phyloP scores from a whole-genome alignment of 2,329 filamentous ascomycete species.

The Trichoderma asperellum region DNA sequence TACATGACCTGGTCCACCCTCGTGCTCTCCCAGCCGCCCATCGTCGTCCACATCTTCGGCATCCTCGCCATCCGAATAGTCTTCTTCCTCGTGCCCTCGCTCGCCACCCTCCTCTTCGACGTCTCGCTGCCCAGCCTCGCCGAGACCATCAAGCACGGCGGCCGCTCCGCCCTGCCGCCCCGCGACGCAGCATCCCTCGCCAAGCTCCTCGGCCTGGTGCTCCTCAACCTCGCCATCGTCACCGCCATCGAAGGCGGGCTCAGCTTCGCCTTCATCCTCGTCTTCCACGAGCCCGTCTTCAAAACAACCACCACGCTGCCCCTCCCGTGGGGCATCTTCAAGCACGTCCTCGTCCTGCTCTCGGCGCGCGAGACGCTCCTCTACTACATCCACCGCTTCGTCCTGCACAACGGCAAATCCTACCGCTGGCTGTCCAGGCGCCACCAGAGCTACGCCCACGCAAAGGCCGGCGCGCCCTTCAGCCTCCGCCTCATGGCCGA shows the following conservation, averaged over 20 bases:
- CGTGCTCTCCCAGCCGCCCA: constrained; percentile 73
- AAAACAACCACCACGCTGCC: constrained; percentile 54
- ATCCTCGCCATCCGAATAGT: constrained; percentile 68
- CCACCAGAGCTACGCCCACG: constrained; percentile 55
- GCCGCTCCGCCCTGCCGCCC: constrained; percentile 53
- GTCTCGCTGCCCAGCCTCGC: constrained; percentile 69
- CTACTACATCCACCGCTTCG: constrained; percentile 74
- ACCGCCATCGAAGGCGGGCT: constrained; percentile 50
- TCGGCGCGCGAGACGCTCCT: constrained; percentile 61
- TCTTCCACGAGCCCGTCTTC: constrained; percentile 50
- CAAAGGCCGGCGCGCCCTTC: constrained; percentile 59
- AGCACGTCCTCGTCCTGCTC: constrained; percentile 52
- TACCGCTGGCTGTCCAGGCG: constrained; percentile 43
- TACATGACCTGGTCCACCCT: constrained; percentile 89
- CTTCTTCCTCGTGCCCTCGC: constrained; percentile 74
- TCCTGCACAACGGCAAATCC: constrained; percentile 61
- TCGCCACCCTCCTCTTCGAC: constrained; percentile 75
- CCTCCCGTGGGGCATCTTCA: constrained; percentile 57
- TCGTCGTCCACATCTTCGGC: constrained; percentile 75
- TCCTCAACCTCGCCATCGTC: constrained; percentile 52
- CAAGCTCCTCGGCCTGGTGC: constrained; percentile 47
- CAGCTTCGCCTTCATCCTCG: constrained; percentile 43
- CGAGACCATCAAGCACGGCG: constrained; percentile 70
- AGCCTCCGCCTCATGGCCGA: constrained; percentile 68
- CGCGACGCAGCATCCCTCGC: constrained; percentile 44